Percentiles rank a stretch among this genome's conserved stretches.
These are phyloP conservation scores for Groenewaldozyma salmanticensis DNA, from an alignment of 805 yeast genomes.

Conservation along the genomic window DNA sequence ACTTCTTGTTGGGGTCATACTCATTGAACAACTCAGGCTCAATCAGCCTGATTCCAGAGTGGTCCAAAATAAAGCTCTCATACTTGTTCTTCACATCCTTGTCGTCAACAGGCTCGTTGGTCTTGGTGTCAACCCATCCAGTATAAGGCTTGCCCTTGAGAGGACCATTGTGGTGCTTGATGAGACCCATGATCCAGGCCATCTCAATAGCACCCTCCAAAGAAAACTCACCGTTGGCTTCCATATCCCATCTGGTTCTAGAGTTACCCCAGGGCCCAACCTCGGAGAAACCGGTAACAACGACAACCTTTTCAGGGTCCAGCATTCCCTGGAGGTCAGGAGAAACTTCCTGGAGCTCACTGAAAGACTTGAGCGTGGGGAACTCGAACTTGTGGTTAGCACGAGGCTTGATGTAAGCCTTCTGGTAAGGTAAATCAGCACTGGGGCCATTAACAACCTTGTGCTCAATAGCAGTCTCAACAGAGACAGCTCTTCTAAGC, in stretches of 20 bases:
- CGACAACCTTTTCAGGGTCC: constrained; percentile 85
- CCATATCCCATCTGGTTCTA: constrained; percentile 99
- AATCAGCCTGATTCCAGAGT: constrained; percentile 92
- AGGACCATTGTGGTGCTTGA: constrained; percentile 88
- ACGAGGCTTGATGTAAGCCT: constrained; percentile 78
- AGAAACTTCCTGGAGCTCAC: constrained; percentile 56
- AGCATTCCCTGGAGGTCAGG: constrained; percentile 76
- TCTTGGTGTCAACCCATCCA: constrained; percentile 97
- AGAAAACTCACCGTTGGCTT: constrained; percentile 87
- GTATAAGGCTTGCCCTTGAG: constrained; percentile 78
- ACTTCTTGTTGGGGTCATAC: constrained; percentile 90
- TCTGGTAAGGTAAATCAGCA: constrained; percentile 77
- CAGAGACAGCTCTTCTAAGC: constrained; percentile 88
- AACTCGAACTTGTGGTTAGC: constrained; percentile 90
- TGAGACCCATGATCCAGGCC: constrained; percentile 99
- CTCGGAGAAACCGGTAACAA: constrained; percentile 96
- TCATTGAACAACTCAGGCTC: constrained; percentile 94
- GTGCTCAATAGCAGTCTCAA: constrained; percentile 85
- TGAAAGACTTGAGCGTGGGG: constrained; percentile 77
- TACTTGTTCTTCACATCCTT: constrained; percentile 86
- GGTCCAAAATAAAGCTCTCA: constrained; percentile 80
- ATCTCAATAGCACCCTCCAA: constrained; percentile 96
- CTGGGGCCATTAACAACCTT: constrained; percentile 75
- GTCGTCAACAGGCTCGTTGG: constrained; percentile 88
- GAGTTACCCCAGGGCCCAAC: constrained; percentile 99